phyloP scores from a whole-genome alignment of 768 basidiomycete species.

The Mycena haematopus region DNA sequence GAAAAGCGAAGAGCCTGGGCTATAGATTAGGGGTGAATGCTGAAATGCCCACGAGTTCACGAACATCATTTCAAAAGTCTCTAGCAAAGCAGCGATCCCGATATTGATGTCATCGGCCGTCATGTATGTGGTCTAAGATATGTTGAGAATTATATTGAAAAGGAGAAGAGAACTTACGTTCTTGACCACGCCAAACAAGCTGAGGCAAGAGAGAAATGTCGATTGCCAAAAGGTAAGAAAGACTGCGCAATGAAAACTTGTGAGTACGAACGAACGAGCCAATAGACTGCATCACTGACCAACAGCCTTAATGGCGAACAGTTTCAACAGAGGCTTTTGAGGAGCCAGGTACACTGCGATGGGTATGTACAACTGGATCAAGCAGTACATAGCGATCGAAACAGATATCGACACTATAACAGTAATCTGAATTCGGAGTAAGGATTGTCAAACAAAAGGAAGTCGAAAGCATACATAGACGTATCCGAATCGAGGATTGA shows the following conservation, averaged over 20 bases:
- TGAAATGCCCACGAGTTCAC: slow-evolving; percentile 32
- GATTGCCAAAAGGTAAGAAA: slow-evolving; percentile 84
- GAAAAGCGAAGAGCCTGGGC: slow-evolving; percentile 63
- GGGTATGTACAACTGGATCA: slow-evolving; percentile 72
- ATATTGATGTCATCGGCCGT: slow-evolving; percentile 77
- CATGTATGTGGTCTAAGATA: slow-evolving; percentile 64
- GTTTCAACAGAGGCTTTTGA: slow-evolving; percentile 67
- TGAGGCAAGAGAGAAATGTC: slow-evolving; percentile 61
- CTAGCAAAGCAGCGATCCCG: slow-evolving; percentile 67
- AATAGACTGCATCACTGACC: slow-evolving; percentile 46
- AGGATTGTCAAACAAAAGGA: background rate
- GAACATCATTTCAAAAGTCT: slow-evolving; percentile 80
- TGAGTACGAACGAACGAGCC: background rate
- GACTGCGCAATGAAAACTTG: slow-evolving; percentile 41
- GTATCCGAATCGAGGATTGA: slow-evolving; percentile 72
- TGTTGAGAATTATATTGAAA: background rate
- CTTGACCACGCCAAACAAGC: slow-evolving; percentile 65
- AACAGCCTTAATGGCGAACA: slow-evolving; percentile 77
- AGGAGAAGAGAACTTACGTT: slow-evolving; percentile 47
- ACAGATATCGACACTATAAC: slow-evolving; percentile 73
- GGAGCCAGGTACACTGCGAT: slow-evolving; percentile 60
- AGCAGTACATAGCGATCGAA: slow-evolving; percentile 78
- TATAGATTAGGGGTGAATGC: slow-evolving; percentile 18
- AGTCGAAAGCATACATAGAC: slow-evolving; percentile 55
- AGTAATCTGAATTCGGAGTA: slow-evolving; percentile 49